Evolutionary conservation across 1,284 basidiomycete species (phyloP), one percentile per base, ranked within the genome.

Genomic region (Austroboletus olivaceoglutinosus): DNA sequence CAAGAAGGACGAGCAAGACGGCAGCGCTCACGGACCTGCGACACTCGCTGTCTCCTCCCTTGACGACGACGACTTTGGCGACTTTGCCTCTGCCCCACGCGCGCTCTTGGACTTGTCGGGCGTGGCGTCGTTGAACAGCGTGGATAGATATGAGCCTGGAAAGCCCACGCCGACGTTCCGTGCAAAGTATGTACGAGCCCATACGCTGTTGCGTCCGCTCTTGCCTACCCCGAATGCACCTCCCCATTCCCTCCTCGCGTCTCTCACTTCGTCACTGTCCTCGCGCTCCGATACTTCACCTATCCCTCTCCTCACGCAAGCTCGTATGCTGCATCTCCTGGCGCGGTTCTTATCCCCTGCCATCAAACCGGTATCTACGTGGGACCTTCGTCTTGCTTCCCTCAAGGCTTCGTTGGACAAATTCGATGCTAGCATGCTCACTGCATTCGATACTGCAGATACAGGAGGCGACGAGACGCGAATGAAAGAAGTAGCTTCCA

Each of bases 41-140:
- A 83, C 76, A 1, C 75, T 86, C 15, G 58, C 76, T 3, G 77
- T 83, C 7, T 81, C 74, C 36, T 71, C 69, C 31, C 67, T 70
- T 39, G 83, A 96, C 57, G 94, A 95, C 34, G 97, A 98, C 72
- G 93, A 92, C 51, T 98, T 98, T 73, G 94, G 93, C 1, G 93
- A 96, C 65, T 96, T 90, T 63, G 74, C 84, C 1, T 74, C 78
- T 0, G 81, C 71, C 29, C 62, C 57, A 9, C 53, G 52, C 19
- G 54, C 58, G 11, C 58, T 65, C 15, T 45, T 57, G 36, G 65
- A 56, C 49, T 48, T 61, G 40, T 54, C 65, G 36, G 49, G 44
- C 47, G 53, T 57, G 3, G 50, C 53, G 15, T 46, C 55, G 10
- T 31, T 60, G 31, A 45, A 13, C 21, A 53, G 12, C 16, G 37